These are phyloP conservation scores for Blastomyces silverae DNA, from an alignment of 2,329 filamentous ascomycete genomes.

Conservation along the genomic window DNA sequence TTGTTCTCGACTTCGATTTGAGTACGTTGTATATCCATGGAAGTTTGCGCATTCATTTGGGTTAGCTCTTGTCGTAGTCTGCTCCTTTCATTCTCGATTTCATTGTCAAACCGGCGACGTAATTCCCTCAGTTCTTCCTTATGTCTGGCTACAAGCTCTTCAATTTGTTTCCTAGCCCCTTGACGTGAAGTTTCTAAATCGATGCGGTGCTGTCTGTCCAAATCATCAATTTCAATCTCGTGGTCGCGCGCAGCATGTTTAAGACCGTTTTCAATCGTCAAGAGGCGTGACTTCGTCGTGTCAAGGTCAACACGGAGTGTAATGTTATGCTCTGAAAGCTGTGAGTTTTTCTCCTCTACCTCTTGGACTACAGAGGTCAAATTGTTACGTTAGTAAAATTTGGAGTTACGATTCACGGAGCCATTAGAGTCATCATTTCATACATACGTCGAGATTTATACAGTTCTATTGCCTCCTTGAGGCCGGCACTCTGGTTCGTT, in stretches of 20 bases:
- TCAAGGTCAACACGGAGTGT: conserved; percentile 63
- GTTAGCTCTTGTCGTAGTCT: conserved; percentile 57
- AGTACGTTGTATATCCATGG: conserved; percentile 41
- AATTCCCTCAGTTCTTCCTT: conserved; percentile 61
- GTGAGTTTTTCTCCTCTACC: conserved; percentile 48
- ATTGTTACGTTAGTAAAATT: neutral
- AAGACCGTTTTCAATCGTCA: conserved; percentile 43
- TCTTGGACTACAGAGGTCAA: conserved; percentile 44
- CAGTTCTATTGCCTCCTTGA: conserved; percentile 67
- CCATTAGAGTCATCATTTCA: conserved; percentile 18
- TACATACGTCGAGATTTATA: conserved; percentile 67
- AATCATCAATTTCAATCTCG: conserved; percentile 48
- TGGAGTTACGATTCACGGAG: neutral
- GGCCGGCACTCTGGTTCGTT: conserved; percentile 58
- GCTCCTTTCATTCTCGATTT: conserved; percentile 59
- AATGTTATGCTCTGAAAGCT: conserved; percentile 48
- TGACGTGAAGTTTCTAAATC: conserved; percentile 39
- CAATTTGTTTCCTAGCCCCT: conserved; percentile 48
- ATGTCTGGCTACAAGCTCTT: conserved; percentile 55
- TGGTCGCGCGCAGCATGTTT: conserved; percentile 49
- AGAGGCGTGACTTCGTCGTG: conserved; percentile 49
- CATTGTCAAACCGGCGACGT: conserved; percentile 56
- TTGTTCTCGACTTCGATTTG: conserved; percentile 47
- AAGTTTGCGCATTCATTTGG: conserved; percentile 52
- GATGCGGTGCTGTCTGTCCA: conserved; percentile 47